These are phyloP conservation scores for Podospora pseudocomata DNA, from an alignment of 495 filamentous ascomycete species.

Conservation along the genomic window DNA sequence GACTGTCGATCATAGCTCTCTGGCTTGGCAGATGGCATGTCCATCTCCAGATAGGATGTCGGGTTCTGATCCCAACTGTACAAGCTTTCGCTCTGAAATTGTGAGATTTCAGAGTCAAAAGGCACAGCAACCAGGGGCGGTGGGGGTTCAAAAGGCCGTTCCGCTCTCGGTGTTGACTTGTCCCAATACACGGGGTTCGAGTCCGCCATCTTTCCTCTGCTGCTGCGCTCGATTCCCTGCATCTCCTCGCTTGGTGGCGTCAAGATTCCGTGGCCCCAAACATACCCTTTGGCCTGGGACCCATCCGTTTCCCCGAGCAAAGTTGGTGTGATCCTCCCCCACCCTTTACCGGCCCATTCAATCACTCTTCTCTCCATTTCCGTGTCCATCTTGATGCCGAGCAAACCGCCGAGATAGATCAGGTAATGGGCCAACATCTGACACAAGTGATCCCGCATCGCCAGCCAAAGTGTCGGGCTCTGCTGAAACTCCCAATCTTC, in stretches of 20 bases:
- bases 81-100: not conserved
- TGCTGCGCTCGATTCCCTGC: not conserved
- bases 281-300: not conserved
- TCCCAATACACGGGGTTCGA: not conserved
- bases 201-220: not conserved
- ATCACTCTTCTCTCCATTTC: conserved; percentile 31
- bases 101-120: conserved; percentile 9
- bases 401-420: conserved; percentile 31
- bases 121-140: conserved; percentile 15
- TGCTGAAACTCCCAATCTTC: conserved; percentile 20
- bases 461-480: conserved; percentile 34
- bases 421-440: conserved; percentile 38
- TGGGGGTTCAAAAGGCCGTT: not conserved
- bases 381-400: conserved; percentile 33
- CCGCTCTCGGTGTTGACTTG: not conserved
- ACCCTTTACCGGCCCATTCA: conserved; percentile 28
- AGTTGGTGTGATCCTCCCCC: conserved; percentile 28
- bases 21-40: conserved; percentile 18
- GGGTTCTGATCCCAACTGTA: conserved; percentile 29
- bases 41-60: conserved; percentile 31
- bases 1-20: conserved; percentile 6
- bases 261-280: conserved; percentile 5
- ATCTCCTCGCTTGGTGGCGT: not conserved
- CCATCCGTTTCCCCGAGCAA: conserved; percentile 21
- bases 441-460: conserved; percentile 35